phyloP scores from a whole-genome alignment of 148 eudicot species.

The Chenopodium berlandieri region DNA sequence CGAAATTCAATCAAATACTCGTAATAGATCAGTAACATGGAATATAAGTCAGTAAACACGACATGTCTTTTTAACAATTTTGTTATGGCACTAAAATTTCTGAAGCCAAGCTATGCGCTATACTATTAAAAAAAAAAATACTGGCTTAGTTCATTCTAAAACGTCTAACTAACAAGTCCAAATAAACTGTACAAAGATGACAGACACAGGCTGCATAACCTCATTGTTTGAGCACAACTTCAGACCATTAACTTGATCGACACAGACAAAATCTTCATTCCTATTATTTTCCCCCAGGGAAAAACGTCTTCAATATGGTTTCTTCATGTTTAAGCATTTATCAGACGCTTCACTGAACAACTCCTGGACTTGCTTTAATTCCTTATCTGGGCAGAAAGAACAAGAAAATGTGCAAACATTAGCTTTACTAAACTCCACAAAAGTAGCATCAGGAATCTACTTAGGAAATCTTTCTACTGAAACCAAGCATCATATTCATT shows the following conservation, averaged over 20 bases:
- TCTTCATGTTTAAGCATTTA: constrained; percentile 79
- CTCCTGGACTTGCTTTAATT: constrained; percentile 86
- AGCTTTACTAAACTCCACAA: not conserved
- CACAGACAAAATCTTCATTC: not conserved
- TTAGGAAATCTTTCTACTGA: not conserved
- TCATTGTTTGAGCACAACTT: not conserved
- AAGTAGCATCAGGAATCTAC: not conserved
- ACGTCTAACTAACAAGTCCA: not conserved
- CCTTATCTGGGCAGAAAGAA: constrained; percentile 54
- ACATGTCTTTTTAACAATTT: not conserved
- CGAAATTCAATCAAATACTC: not conserved
- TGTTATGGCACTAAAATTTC: not conserved
- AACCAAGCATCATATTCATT: not conserved
- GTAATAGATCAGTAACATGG: not conserved
- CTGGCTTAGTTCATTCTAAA: constrained; percentile 2
- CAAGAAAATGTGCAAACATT: not conserved
- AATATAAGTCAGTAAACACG: not conserved
- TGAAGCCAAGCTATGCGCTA: not conserved
- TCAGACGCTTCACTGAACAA: constrained; percentile 64
- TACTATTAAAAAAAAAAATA: not conserved
- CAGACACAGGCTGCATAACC: not conserved
- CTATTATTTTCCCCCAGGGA: too few relatives aligned
- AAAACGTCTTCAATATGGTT: constrained; percentile 56
- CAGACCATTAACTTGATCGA: not conserved
- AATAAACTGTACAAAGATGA: not conserved